Conservation (phyloP, 73 alveolate species). For the Blepharisma stoltei region DNA sequence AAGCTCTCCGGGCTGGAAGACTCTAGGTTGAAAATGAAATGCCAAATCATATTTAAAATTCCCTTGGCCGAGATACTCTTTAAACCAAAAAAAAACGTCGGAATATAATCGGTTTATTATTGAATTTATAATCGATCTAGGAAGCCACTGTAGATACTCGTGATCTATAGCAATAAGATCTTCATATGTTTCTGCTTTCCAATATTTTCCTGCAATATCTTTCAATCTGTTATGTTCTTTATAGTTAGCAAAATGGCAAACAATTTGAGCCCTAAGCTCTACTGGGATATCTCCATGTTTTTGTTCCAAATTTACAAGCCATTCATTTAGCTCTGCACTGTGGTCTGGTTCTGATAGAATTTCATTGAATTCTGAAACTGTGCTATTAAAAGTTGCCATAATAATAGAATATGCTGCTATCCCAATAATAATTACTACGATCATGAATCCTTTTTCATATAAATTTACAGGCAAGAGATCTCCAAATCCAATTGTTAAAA, state of each 20-base stretch:
- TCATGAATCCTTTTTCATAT: slow-evolving; percentile 10
- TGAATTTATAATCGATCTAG: background rate
- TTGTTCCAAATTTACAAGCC: slow-evolving; percentile 4
- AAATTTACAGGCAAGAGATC: background rate
- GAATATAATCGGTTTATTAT: background rate
- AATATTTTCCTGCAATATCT: background rate
- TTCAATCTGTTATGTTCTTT: background rate
- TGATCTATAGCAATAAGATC: background rate
- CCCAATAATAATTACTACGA: background rate
- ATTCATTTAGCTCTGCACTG: background rate
- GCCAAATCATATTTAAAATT: background rate
- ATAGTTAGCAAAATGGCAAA: background rate
- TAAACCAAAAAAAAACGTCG: background rate
- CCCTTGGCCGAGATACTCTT: background rate
- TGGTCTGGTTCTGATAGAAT: background rate
- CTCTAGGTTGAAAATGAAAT: slow-evolving; percentile 12
- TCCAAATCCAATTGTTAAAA: slow-evolving; percentile 11
- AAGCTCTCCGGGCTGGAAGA: background rate
- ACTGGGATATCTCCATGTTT: background rate
- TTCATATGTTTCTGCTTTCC: background rate
- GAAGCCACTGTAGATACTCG: background rate
- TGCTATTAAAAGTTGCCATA: background rate
- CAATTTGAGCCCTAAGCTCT: background rate
- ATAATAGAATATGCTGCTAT: background rate
- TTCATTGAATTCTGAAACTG: background rate